Evolutionary conservation across 2,329 filamentous ascomycete genomes (phyloP), one percentile per base, ranked within the genome.

Genomic region (Penicillium polonicum): DNA sequence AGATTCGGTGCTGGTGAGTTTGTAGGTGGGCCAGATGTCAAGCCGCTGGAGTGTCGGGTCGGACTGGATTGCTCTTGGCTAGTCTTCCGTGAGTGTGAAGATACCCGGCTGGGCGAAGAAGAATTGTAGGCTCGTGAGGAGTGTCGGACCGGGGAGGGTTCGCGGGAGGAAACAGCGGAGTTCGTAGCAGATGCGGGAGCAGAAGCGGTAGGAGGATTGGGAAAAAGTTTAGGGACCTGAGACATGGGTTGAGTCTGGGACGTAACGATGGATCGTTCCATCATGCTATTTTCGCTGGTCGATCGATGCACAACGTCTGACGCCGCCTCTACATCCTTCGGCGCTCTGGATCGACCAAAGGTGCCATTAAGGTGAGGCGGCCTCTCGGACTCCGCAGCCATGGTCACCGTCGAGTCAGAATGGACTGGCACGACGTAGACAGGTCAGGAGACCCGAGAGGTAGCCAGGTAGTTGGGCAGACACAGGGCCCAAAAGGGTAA

Each of bases 1-100:
- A 87, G 80, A 21, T 87, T 80, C 25, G 85, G 82, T 27, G 86
- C 82, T 50, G 86, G 85, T 36, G 86, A 82, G 55, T 83, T 79
- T 56, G 71, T 70, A 21, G 68, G 64, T 52, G 68, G 62, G 25
- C 60, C 63, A 49, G 73, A 60, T 39, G 66, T 64, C n/a, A 70
- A 64, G 44, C 78, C 82, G 57, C 79, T 77, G 64, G 67, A 70
- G 7, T 72, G 42, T 53, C 88, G 83, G 55, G 82, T 79, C 21
- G 88, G 86, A 66, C 86, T 90, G 58, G 42, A 46, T 53, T 82
- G 77, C 55, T 90, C 87, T 60, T 86, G 82, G 71, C 86, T 90
- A 71, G 84, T 86, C 72, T 87, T 88, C 67, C 87, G 85, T 58
- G 87, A 86, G 65, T 83, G 80, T 50, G 79, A 79, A 52, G 74